Conservation (phyloP, 1,139 yeast genomes). For the Geotrichum histeridarum region DNA sequence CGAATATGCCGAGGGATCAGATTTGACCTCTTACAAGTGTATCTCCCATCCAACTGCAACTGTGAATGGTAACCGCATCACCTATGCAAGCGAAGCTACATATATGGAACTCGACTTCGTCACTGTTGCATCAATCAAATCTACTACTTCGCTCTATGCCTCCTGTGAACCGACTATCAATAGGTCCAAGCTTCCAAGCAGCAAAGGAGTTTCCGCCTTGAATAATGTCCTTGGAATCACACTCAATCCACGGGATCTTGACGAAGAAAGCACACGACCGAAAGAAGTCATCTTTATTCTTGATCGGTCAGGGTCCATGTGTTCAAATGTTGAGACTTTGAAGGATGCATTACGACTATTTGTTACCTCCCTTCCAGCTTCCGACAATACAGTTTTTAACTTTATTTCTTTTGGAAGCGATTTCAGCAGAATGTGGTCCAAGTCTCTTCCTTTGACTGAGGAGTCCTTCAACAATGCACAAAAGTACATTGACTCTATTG, state of each 20-base stretch:
- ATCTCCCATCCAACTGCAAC: slow-evolving; percentile 10
- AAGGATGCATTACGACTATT: slow-evolving; percentile 12
- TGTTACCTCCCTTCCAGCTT: slow-evolving; percentile 12
- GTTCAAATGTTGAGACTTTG: not conserved
- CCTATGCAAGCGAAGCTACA: slow-evolving; percentile 2
- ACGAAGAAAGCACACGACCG: not conserved
- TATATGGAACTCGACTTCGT: slow-evolving; percentile 11
- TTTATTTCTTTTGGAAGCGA: slow-evolving; percentile 17
- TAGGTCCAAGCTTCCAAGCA: not conserved
- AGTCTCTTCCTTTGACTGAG: slow-evolving; percentile 10
- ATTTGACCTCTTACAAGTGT: not conserved
- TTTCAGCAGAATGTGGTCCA: slow-evolving; percentile 6
- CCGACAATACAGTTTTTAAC: slow-evolving; percentile 6
- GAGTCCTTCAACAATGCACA: slow-evolving; percentile 8
- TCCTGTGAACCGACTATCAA: not conserved
- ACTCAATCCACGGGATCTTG: slow-evolving; percentile 3
- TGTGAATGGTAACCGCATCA: not conserved
- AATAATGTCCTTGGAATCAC: slow-evolving; percentile 9
- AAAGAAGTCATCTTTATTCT: slow-evolving; percentile 17
- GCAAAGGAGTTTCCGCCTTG: slow-evolving; percentile 1
- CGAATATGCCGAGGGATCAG: not conserved
- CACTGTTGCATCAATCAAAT: not conserved
- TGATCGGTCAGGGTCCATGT: slow-evolving; percentile 18
- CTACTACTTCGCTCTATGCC: not conserved
- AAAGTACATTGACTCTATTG: slow-evolving; percentile 1